Percentiles rank a stretch among this genome's conserved stretches.
phyloP scores from a whole-genome alignment of 2,329 filamentous ascomycete genomes.

The Calonectria fujianensis region DNA sequence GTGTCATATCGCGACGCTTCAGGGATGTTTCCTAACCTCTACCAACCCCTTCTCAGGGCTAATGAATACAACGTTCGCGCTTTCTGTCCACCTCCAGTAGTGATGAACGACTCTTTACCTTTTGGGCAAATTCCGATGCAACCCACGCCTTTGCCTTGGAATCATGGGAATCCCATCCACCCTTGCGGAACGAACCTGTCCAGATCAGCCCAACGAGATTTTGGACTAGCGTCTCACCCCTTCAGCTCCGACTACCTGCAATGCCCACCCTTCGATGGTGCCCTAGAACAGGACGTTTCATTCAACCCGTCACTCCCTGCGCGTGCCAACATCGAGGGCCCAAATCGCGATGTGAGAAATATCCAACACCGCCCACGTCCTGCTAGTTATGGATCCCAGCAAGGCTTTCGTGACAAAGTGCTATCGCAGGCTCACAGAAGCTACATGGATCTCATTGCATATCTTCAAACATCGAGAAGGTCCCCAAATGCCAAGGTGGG shows the following conservation, averaged over 20 bases:
- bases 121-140: conserved; percentile 57
- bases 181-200: conserved; percentile 29
- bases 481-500: conserved; percentile 62
- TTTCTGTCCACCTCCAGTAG: conserved; percentile 61
- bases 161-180: conserved; percentile 41
- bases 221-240: conserved; percentile 40
- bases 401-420: conserved; percentile 79
- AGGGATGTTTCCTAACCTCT: conserved; percentile 47
- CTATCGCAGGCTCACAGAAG: conserved; percentile 82
- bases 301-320: conserved; percentile 30
- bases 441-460: conserved; percentile 82
- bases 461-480: conserved; percentile 77
- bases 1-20: conserved; percentile 43
- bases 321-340: conserved; percentile 17
- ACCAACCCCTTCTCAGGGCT: conserved; percentile 60
- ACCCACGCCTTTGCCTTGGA: conserved; percentile 46
- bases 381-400: conserved; percentile 44
- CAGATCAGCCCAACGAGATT: conserved; percentile 43
- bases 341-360: conserved; percentile 21
- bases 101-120: conserved; percentile 56
- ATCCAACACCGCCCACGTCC: conserved; percentile 38
- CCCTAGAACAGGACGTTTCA: conserved; percentile 33
- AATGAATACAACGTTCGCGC: conserved; percentile 63
- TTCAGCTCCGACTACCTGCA: conserved; percentile 37
- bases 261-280: conserved; percentile 40